phyloP scores from a whole-genome alignment of 108 stramenopile species.

The Discostella pseudostelligera region DNA sequence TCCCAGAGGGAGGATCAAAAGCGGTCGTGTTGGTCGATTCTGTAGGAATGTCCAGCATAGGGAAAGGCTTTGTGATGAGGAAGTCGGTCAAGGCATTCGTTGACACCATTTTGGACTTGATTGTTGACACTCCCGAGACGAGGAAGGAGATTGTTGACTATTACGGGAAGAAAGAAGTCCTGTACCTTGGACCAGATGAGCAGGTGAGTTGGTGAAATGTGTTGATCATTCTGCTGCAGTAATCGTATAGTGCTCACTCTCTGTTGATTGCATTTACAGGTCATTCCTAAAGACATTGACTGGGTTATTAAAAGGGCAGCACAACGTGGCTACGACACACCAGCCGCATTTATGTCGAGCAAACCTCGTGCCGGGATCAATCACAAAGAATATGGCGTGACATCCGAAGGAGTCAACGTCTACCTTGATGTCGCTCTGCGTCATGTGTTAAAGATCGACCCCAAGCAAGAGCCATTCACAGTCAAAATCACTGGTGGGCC shows the following conservation, averaged over 20 bases:
- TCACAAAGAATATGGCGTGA: slow-evolving; percentile 98
- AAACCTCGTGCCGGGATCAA: slow-evolving; percentile 97
- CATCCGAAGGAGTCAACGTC: slow-evolving; percentile 94
- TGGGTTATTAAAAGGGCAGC: slow-evolving; percentile 93
- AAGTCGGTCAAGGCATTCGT: slow-evolving; percentile 96
- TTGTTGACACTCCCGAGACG: slow-evolving; percentile 91
- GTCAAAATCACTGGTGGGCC: slow-evolving; percentile 97
- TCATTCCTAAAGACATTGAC: slow-evolving; percentile 93
- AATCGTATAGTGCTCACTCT: slow-evolving; percentile 7
- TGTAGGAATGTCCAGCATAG: slow-evolving; percentile 52
- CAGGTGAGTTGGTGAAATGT: slow-evolving; percentile 49
- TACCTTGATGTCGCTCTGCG: slow-evolving; percentile 93
- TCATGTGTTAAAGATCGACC: slow-evolving; percentile 77
- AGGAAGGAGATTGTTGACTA: slow-evolving; percentile 81
- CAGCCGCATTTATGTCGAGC: slow-evolving; percentile 96
- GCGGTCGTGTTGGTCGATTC: slow-evolving; percentile 91
- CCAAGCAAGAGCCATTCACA: slow-evolving; percentile 84
- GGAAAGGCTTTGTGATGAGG: slow-evolving; percentile 84
- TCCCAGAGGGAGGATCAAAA: slow-evolving; percentile 98
- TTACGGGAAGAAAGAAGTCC: slow-evolving; percentile 87
- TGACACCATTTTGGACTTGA: slow-evolving; percentile 93
- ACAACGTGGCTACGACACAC: slow-evolving; percentile 85
- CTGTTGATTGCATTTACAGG: slow-evolving; percentile 22
- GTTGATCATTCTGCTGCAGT: neutral
- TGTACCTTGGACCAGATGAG: slow-evolving; percentile 98